A percentile compares a stretch with the other conserved stretches of the same genome.
phyloP scores from a whole-genome alignment of 2,329 filamentous ascomycete genomes.

The Phyllosticta citriasiana region DNA sequence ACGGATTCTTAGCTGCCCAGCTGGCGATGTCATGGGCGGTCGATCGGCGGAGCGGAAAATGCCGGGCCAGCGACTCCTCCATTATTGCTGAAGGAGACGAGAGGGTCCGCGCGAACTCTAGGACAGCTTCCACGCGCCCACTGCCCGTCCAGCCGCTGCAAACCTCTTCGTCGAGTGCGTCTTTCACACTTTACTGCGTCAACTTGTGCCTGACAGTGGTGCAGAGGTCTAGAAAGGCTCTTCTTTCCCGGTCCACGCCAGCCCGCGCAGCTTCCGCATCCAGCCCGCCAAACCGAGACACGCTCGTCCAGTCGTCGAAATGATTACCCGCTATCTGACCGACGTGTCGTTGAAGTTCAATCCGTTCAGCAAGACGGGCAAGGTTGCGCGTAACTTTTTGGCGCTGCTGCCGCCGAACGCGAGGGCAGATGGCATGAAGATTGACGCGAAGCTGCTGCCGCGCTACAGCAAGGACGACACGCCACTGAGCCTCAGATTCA shows the following conservation, averaged over 20 bases:
- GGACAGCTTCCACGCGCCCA: background rate
- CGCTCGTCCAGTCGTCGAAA: conserved; percentile 30
- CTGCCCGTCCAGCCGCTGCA: background rate
- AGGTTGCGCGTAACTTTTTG: conserved; percentile 80
- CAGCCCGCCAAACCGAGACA: background rate
- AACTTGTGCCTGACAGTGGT: background rate
- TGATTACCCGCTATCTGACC: conserved; percentile 83
- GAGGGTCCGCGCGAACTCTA: background rate
- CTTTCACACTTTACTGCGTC: background rate
- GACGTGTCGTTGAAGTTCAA: conserved; percentile 82
- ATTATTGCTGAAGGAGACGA: background rate
- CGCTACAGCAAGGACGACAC: conserved; percentile 58
- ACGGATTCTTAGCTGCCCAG: background rate
- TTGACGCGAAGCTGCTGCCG: conserved; percentile 67
- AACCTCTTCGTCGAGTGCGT: background rate
- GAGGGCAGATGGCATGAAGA: conserved; percentile 60
- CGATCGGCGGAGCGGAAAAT: conserved; percentile 5
- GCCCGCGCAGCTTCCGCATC: background rate
- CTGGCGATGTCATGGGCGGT: conserved; percentile 10
- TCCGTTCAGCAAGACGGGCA: conserved; percentile 71
- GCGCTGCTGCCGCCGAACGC: conserved; percentile 73
- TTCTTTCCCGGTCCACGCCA: background rate
- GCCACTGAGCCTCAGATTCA: conserved; percentile 72
- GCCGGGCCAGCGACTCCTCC: background rate
- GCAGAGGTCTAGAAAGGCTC: background rate